Evolutionary conservation across 1,139 yeast genomes (phyloP), one percentile per base, ranked within the genome.

Genomic region (Meyerozyma guilliermondii): DNA sequence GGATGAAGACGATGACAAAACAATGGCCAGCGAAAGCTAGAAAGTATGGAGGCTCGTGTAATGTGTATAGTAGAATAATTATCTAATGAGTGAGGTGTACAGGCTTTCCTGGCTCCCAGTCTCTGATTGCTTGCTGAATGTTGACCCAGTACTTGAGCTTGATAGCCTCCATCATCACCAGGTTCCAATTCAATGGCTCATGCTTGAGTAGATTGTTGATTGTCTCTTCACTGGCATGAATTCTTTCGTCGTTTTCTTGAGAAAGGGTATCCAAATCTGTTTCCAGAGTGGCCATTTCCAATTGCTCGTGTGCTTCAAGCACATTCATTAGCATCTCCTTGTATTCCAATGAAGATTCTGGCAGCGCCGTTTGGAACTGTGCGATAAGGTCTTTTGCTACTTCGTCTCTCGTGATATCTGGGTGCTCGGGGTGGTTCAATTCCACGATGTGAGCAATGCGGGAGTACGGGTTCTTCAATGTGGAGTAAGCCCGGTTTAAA

Each of bases 131-230:
- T 39, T 75, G 76, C 41, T 79, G 80, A 35, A 91, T 80, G 56
- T 87, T 89, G 39, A 74, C 76, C 95, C 96, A 91, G 58, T 89
- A 92, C 58, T 87, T 87, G 48, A 92, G 65, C 49, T 78, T 76
- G 24, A 88, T 78, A 1, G 95, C 84, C 46, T 81, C 81, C 46
- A 76, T 63, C 46, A 84, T 78, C 22, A 94, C 83, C 1, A 59
- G 56, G 18, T 78, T 76, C 71, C 82, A 76, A 3, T 45, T 47
- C 2, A 60, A 46, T 18, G 75, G 79, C 43, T 49, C 34, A 2
- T 73, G 56, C 10, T 53, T 44, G 23, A 71, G 46, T n/a, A 66
- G 46, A 10, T 46, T 23, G 11, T 68, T 65, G 26, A 76, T 60
- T 4, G 44, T 46, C 3, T 52, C 50, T 52, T 68, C 80, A 16